These are phyloP conservation scores for Globisporangium mamillatum DNA, from an alignment of 352 stramenopile genomes.

Conservation along the genomic window DNA sequence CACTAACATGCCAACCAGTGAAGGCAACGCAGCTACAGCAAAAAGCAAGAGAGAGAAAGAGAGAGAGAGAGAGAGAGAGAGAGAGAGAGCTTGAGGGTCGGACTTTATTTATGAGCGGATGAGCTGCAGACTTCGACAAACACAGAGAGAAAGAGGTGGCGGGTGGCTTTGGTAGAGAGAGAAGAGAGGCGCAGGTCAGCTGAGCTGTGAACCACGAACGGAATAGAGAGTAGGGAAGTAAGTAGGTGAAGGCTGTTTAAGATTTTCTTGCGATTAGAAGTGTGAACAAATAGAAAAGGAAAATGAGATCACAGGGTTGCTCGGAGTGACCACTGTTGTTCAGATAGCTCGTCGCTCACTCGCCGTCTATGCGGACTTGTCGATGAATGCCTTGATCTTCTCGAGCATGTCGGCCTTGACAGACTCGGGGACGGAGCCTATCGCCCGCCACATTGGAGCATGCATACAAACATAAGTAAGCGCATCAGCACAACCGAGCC, in stretches of 20 bases:
- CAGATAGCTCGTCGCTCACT: not conserved
- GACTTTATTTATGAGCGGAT: slow-evolving; percentile 9
- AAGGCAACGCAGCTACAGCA: not conserved
- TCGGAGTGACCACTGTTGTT: not conserved
- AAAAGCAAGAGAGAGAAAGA: not conserved
- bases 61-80: too few species aligned
- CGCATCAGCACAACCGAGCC: not conserved
- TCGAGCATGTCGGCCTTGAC: slow-evolving; percentile 90
- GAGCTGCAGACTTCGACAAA: not conserved
- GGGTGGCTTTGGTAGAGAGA: not conserved
- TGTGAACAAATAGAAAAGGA: slow-evolving; percentile 7
- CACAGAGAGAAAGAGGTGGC: not conserved
- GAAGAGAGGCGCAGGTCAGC: not conserved
- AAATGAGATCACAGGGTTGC: not conserved
- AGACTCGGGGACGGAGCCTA: slow-evolving; percentile 78
- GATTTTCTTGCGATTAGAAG: not conserved
- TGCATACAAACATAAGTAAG: not conserved
- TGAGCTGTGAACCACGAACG: not conserved
- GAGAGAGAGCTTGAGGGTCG: not conserved
- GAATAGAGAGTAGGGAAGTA: slow-evolving; percentile 8
- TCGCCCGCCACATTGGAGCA: too few species aligned
- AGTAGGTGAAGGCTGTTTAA: not conserved
- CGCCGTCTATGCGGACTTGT: slow-evolving; percentile 44
- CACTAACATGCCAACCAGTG: not conserved
- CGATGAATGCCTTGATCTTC: slow-evolving; percentile 90